These are phyloP conservation scores for Neurospora discreta DNA, from an alignment of 495 filamentous ascomycete species.

Conservation along the genomic window DNA sequence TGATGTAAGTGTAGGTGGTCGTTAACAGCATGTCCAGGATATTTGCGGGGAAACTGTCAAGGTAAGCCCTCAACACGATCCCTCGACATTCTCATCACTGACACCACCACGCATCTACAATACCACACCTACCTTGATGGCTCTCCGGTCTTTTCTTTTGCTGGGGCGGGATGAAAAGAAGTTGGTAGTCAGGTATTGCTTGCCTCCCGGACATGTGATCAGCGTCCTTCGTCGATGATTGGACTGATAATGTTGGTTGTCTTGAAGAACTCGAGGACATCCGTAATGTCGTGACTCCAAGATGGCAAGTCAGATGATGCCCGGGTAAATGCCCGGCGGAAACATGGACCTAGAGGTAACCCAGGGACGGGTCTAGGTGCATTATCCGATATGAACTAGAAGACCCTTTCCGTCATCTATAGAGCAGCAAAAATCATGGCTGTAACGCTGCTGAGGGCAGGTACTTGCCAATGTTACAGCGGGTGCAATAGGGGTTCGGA, in stretches of 20 bases:
- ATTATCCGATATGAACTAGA: constrained; percentile 16
- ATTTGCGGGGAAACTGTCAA: neutral
- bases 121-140: neutral
- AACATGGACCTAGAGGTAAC: neutral
- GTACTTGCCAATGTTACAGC: neutral
- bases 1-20: neutral
- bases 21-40: neutral
- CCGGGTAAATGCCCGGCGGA: neutral
- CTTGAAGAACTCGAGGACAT: neutral
- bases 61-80: neutral
- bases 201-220: neutral
- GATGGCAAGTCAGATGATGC: neutral
- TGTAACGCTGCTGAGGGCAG: neutral
- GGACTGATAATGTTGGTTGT: neutral
- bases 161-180: neutral
- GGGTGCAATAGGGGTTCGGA: neutral
- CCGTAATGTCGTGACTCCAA: neutral
- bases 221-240: neutral
- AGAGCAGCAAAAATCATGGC: neutral
- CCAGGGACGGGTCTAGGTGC: constrained; percentile 10
- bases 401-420: neutral
- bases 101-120: neutral
- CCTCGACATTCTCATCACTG: neutral
- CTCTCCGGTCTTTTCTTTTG: neutral
- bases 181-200: neutral